Base-by-base conservation (phyloP, 2,329 filamentous ascomycete genomes). In the Colletotrichum sojae region DNA sequence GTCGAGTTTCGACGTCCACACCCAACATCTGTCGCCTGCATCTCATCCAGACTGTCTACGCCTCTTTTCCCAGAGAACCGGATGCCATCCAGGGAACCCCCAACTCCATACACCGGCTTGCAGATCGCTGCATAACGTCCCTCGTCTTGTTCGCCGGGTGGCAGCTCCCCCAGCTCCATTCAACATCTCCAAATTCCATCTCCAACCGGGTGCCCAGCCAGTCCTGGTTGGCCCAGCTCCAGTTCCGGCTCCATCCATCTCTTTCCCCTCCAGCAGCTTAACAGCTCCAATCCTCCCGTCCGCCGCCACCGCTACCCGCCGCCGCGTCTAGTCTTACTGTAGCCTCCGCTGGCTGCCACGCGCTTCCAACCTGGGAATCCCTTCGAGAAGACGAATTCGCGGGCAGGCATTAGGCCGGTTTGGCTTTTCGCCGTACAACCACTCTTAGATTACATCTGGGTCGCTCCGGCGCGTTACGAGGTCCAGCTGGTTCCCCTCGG, bases 101-200 rank as follows among this genome's bases (percentile, higher is more conserved):
- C 62, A 65, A 55, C 54, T 65, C 49, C 31, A 64, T n/a, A 60
- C 49, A 52, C 22, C 61, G 43, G 51, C 56, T 52, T 69, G 66
- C 62, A 69, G 62, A 69, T 69, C 66, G 62, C 62, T 69, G 62
- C 66, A 69, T 61, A 69, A 61, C 55, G 66, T 69, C 48, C 55
- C 66, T 69, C 61, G 49, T 59, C 66, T 69, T 54, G 54, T 59
- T 65, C 55, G 66, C 62, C 62, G 62, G 49, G 40, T 58, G 49
- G 48, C 54, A 63, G 58, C 20, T 57, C 53, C 43, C n/a, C n/a
- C 46, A 49, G 46, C 6, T 49, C 46, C 46, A 49, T 49, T 49
- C 46, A 12, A 22, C 46, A 49, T 20, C 61, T 58, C 45, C 31
- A 55, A n/a, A 46, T 9, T 6, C 31, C 31, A 36, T 36, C 31